Conservation (phyloP, 306 rosid species). For the Fragaria ananassa region DNA sequence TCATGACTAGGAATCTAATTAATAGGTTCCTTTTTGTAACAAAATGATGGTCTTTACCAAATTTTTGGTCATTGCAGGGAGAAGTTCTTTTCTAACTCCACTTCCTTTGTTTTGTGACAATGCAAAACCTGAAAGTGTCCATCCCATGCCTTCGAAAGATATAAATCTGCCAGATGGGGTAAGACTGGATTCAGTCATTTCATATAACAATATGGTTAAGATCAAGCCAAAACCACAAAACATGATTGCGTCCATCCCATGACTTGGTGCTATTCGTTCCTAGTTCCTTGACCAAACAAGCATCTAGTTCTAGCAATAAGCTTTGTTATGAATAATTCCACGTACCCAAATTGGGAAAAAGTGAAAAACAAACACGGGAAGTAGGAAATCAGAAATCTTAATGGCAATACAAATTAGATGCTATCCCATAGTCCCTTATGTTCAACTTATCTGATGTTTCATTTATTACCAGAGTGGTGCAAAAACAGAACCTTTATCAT, state of each 20-base stretch:
- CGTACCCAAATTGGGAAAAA: not conserved
- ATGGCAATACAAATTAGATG: not conserved
- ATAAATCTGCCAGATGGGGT: conserved; percentile 44
- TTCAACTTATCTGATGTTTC: conserved; percentile 1
- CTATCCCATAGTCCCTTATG: not conserved
- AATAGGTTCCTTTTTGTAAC: conserved; percentile 6
- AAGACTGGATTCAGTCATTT: conserved; percentile 28
- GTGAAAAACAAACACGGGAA: not conserved
- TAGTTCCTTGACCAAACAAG: not conserved
- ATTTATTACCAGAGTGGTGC: conserved; percentile 40
- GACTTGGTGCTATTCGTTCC: no score
- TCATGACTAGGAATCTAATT: conserved; percentile 4
- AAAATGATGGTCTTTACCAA: conserved; percentile 20
- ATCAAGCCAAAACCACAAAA: not conserved
- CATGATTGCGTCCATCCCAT: not conserved
- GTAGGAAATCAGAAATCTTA: not conserved
- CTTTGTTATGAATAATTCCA: not conserved
- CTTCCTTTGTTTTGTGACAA: conserved; percentile 54
- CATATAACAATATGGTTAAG: conserved; percentile 15
- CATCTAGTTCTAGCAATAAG: not conserved
- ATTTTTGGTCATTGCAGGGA: conserved; percentile 48
- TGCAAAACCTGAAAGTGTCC: conserved; percentile 47
- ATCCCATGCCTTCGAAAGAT: conserved; percentile 47
- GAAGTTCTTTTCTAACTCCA: conserved; percentile 50
- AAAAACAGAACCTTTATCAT: conserved; percentile 51